Evolutionary conservation across 306 rosid species (phyloP).

Genomic region (Sesbania bispinosa): DNA sequence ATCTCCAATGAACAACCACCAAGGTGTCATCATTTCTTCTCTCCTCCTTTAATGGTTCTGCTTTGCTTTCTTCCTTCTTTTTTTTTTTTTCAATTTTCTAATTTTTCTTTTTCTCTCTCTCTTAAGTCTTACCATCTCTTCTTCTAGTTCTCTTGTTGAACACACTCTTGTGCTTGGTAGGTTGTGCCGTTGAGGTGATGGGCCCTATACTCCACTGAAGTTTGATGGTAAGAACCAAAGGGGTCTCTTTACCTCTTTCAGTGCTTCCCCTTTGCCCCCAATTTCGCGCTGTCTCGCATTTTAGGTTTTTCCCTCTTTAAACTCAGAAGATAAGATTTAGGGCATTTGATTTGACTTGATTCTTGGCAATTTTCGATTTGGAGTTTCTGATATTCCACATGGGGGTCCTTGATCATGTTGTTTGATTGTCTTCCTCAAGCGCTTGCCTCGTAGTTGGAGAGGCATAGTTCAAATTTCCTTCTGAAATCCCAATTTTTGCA

Average conservation of each 20-base stretch:
- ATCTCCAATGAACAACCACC: conserved; percentile 40
- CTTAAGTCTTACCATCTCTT: conserved; percentile 21
- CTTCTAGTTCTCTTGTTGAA: conserved; percentile 33
- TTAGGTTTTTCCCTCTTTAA: conserved; percentile 29
- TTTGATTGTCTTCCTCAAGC: conserved; percentile 21
- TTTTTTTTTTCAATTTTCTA: neutral
- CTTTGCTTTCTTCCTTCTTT: conserved; percentile 20
- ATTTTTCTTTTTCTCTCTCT: conserved; percentile 1
- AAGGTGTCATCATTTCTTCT: conserved; percentile 42
- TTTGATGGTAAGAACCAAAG: conserved; percentile 43
- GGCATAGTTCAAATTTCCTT: neutral
- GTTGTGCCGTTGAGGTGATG: conserved; percentile 66
- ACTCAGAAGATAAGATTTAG: conserved; percentile 36
- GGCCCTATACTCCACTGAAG: conserved; percentile 84
- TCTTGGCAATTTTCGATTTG: conserved; percentile 24
- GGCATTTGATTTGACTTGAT: conserved; percentile 31
- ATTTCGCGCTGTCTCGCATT: conserved; percentile 54
- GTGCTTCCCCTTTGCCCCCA: conserved; percentile 53
- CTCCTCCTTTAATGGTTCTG: conserved; percentile 51
- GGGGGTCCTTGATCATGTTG: conserved; percentile 32
- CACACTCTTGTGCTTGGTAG: conserved; percentile 73
- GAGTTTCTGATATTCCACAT: conserved; percentile 25
- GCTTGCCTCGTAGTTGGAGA: conserved; percentile 12
- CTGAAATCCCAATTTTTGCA: neutral
- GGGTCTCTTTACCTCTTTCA: conserved; percentile 53